Evolutionary conservation across 2,329 filamentous ascomycete species (phyloP), one percentile per base, ranked within the genome.

Genomic region (Exophiala sideris): DNA sequence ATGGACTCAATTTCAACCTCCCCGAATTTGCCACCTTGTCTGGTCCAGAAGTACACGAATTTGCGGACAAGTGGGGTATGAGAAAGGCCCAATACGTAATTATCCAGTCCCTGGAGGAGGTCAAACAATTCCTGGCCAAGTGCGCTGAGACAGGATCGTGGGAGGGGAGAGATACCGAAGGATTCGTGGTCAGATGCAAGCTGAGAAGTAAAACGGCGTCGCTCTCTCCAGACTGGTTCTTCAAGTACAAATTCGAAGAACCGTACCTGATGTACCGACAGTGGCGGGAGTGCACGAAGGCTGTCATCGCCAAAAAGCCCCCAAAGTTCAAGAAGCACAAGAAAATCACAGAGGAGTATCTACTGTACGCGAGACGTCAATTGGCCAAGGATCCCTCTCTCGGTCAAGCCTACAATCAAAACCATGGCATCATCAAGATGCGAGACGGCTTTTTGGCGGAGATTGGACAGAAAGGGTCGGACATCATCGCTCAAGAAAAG

Each of bases 241-340:
- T 99, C 85, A 99, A 99, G 73, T 99, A 91, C 82, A 99, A 99
- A 75, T 99, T 99, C 57, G 94, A 99, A 67, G 94, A 99, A 73
- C 94, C 94, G 0, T 99, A 99, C 68, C 76, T 99, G 57, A 95
- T 99, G 90, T 99, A 97, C 73, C 85, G 94, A 20, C 94, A 99
- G 74, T 99, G 94, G 94, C 86, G 94, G 58, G 94, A 99, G 74
- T 95, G 89, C 68, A 99, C 94, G 39, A 97, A 96, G 70, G 82
- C 89, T 4, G 73, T 97, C 53, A 96, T 99, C 62, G 67, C 79
- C 1, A 87, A 87, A 11, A 87, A 83, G 63, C 73, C 82, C 36
- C 89, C 91, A 9, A 87, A 80, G 61, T 88, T 82, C 75, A 91
- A 84, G 75, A 97, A 97, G 71, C 94, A 99, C 70, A 75, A 83